Base-by-base conservation (phyloP, 1,139 yeast genomes). In the Pneumocystis jirovecii region DNA sequence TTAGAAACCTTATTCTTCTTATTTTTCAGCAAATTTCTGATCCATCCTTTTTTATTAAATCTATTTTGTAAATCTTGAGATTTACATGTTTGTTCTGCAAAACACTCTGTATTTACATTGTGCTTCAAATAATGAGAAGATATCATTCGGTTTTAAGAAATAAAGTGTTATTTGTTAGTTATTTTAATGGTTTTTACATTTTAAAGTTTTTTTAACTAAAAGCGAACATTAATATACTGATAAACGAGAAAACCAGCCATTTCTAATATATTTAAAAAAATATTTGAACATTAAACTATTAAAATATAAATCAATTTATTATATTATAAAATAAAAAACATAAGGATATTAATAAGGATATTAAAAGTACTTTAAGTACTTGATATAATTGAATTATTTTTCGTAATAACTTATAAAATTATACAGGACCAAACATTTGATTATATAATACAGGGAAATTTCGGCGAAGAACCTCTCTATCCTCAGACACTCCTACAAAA, bases 401-500 rank as follows among this genome's bases (percentile, higher is more conserved):
- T 25, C 5, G 25, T 25, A 50, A 17, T 25, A 25, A 50, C 10
- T 3, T 12, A 50, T n/a, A 12, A 12, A 25, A 50, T 25, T 4
- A 25, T 25, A 44, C 56, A 25, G n/a, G 3, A 50, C 57, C 57
- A 50, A 50, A 50, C 57, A 60, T 60, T 60, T 42, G 40, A 15
- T 15, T 42, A 42, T 60, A 60, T 15, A 60, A 19, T 15, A 31
- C 31, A 39, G 61, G 61, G 8, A 60, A 60, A 21, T 39, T 39
- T 12, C 45, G 29, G 10, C 61, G 44, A 39, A 60, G 61, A 60
- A 60, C 61, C 6, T 39, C 61, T 21, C 45, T 39, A 15, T 60
- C 61, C 8, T 60, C 61, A 15, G 61, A 39, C 21, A 60, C 45
- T 8, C 44, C 61, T 21, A 66, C 67, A 40, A 90, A 90, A 74